Evolutionary conservation across 345 rosid species (phyloP).

Genomic region (Hibiscus tridactylites): DNA sequence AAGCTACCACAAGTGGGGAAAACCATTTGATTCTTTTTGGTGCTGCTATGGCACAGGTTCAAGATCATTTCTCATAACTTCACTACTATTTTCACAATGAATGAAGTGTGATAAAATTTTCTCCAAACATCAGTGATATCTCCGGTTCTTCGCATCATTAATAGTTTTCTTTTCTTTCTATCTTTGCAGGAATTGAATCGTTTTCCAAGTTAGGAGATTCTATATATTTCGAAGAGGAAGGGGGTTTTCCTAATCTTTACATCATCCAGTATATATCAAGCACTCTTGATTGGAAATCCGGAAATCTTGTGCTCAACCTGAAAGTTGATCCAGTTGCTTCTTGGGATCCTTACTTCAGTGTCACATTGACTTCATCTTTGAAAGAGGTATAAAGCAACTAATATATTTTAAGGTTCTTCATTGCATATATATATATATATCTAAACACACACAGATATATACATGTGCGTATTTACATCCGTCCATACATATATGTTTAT

Average conservation of each 20-base stretch:
- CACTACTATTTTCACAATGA: neutral
- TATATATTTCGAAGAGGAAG: conserved; percentile 77
- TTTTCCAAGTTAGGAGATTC: conserved; percentile 95
- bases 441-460: too few relatives aligned
- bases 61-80: neutral
- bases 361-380: conserved; percentile 39
- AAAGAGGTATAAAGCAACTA: conserved; percentile 27
- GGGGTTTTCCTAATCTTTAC: conserved; percentile 55
- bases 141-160: neutral
- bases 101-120: neutral
- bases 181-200: conserved; percentile 59
- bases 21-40: conserved; percentile 66
- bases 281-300: conserved; percentile 59
- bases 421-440: neutral
- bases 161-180: neutral
- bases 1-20: conserved; percentile 85
- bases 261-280: conserved; percentile 77
- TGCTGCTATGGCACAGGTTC: conserved; percentile 98
- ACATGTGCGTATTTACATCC: too few relatives aligned
- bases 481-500: neutral
- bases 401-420: neutral
- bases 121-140: neutral
- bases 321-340: conserved; percentile 61
- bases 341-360: conserved; percentile 52
- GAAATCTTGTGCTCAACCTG: conserved; percentile 44